Percentiles rank a stretch among this genome's conserved stretches.
Conservation (phyloP, 176 grass and related monocot genomes). For the Hordeum marinum region DNA sequence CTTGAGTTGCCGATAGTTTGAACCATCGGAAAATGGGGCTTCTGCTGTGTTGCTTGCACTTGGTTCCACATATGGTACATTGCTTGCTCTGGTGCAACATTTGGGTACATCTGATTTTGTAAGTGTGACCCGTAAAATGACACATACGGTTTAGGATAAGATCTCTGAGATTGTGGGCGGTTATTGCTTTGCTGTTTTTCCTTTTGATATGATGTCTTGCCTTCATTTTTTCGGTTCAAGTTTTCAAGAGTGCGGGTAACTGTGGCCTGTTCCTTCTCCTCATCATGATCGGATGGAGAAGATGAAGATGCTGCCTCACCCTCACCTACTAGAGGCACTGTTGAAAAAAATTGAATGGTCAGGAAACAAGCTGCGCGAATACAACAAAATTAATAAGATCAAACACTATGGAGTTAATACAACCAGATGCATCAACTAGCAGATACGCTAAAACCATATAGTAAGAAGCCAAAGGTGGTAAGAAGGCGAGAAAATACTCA, state of each 20-base stretch:
- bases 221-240: slow-evolving; percentile 40
- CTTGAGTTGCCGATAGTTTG: slow-evolving; percentile 32
- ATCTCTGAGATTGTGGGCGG: slow-evolving; percentile 16
- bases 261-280: slow-evolving; percentile 55
- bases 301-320: slow-evolving; percentile 37
- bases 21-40: slow-evolving; percentile 18
- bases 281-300: slow-evolving; percentile 32
- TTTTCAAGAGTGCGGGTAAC: slow-evolving; percentile 64
- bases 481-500: slow-evolving; percentile 26
- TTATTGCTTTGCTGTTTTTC: slow-evolving; percentile 33
- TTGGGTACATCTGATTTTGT: slow-evolving; percentile 51
- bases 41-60: slow-evolving; percentile 35
- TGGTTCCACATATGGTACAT: slow-evolving; percentile 65
- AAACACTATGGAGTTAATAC: background rate
- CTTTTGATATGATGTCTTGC: slow-evolving; percentile 26
- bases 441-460: background rate
- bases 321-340: slow-evolving; percentile 48
- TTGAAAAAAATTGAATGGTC: slow-evolving; percentile 7
- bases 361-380: slow-evolving; percentile 2
- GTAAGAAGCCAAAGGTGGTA: background rate
- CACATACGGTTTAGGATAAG: slow-evolving; percentile 32
- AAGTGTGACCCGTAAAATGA: slow-evolving; percentile 25
- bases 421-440: background rate
- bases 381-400: background rate
- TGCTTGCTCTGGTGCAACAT: slow-evolving; percentile 39